Evolutionary conservation across 192 early-diverging fungal species (phyloP), one percentile per base, ranked within the genome.

Genomic region (Coemansia sp.): DNA sequence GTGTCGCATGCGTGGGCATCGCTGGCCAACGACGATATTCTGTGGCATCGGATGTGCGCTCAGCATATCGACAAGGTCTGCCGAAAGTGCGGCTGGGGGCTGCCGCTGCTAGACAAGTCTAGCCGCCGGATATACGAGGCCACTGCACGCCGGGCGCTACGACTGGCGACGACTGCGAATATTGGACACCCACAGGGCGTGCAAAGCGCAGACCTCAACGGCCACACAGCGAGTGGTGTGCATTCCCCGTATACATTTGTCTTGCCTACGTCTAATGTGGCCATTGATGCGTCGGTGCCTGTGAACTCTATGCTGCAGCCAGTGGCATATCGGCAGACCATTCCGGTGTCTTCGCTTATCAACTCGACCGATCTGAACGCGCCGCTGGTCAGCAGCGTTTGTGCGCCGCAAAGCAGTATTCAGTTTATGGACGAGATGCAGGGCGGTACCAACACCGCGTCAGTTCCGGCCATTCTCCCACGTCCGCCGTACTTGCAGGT

Each of bases 1-100:
- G 93, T 94, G 1, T 90, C 85, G 56, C 86, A 84, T 11, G 60
- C 73, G 3, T 99, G 97, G 97, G 87, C 84, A n/a, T 58, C 57
- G 15, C 62, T 96, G 11, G 92, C 94, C 5, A 93, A 97, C 64
- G 93, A 95, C 65, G 94, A 99, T 67, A 79, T 88, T 6, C 83
- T 99, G 14, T 99, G 97, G 97, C 92, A 97, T 67, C 81, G 89
- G 32, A 96, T 99, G 93, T 99, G 97, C 65, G 89, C 90, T 38
- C 95, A 98, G 79, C 97, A 99, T 69, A 99, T 97, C 57, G 94
- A 95, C 74, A 91, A 91, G 59, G 92, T 93, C 62, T 99, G 97
- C 68, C 84, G 83, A 66, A 96, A 90, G 60, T 99, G 97, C 75
- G 97, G 97, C 2, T 99, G 95, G 95, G 95, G 97, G 1, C 63